Percentiles rank a stretch among this genome's conserved stretches.
phyloP scores from a whole-genome alignment of 306 rosid species.

The Fagus crenata region DNA sequence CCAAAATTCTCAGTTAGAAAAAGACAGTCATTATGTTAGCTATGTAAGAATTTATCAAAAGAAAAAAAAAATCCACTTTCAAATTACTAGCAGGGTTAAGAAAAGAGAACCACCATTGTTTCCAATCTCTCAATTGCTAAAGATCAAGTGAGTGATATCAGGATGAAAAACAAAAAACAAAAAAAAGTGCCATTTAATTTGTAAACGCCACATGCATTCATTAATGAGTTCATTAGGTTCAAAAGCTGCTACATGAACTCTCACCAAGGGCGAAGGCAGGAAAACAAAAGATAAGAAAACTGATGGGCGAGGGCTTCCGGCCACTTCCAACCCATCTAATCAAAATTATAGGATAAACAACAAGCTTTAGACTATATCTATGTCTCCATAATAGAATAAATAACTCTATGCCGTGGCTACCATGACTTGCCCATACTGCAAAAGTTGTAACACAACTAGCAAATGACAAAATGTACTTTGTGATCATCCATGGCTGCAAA shows the following conservation, averaged over 20 bases:
- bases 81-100: background rate
- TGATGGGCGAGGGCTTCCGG: constrained; percentile 57
- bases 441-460: constrained; percentile 37
- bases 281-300: constrained; percentile 23
- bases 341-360: constrained; percentile 37
- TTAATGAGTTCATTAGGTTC: constrained; percentile 29
- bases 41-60: background rate
- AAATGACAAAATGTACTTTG: constrained; percentile 32
- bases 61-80: background rate
- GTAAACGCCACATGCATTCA: constrained; percentile 3
- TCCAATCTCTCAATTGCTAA: background rate
- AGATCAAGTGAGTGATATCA: background rate
- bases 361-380: background rate
- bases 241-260: constrained; percentile 26
- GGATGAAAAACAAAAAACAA: background rate
- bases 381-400: constrained; percentile 18
- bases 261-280: constrained; percentile 17
- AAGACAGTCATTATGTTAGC: background rate
- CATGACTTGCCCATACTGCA: constrained; percentile 35
- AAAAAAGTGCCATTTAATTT: background rate
- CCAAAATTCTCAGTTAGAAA: background rate
- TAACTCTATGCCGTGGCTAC: constrained; percentile 25
- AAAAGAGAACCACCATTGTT: background rate
- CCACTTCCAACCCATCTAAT: constrained; percentile 59
- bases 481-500: constrained; percentile 50